These are phyloP conservation scores for Termitomyces sp. DNA, from an alignment of 1,284 basidiomycete genomes.

Conservation along the genomic window DNA sequence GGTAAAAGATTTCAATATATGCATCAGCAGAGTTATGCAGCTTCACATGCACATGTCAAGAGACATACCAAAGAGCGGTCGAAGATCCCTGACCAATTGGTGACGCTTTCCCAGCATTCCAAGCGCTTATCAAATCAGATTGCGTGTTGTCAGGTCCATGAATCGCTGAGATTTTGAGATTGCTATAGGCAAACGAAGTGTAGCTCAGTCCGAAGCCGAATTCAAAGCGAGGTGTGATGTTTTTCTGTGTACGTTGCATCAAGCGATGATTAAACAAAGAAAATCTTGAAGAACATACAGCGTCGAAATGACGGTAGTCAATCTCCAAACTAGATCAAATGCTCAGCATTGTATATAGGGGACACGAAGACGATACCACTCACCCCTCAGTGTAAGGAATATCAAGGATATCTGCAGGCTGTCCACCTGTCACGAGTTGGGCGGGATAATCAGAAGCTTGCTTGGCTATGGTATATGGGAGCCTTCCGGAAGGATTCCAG, in stretches of 20 bases:
- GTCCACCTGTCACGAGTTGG: conserved; percentile 44
- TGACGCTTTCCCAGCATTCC: conserved; percentile 48
- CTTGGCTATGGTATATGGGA: conserved; percentile 83
- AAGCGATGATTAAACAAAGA: not conserved
- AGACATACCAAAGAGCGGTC: conserved; percentile 45
- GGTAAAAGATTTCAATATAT: not conserved
- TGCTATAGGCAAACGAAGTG: conserved; percentile 69
- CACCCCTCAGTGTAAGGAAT: conserved; percentile 66
- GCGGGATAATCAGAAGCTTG: conserved; percentile 60
- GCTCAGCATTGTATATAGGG: not conserved
- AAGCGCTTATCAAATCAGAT: conserved; percentile 38
- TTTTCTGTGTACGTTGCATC: conserved; percentile 25
- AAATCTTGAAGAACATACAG: conserved; percentile 33
- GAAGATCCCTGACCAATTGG: conserved; percentile 47
- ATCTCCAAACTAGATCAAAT: conserved; percentile 46
- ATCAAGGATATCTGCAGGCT: conserved; percentile 36
- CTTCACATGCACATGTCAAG: not conserved
- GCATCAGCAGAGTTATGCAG: not conserved
- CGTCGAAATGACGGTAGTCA: conserved; percentile 75
- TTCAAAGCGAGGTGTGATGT: conserved; percentile 61
- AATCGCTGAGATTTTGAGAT: conserved; percentile 42
- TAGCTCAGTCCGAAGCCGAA: conserved; percentile 88
- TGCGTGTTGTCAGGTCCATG: conserved; percentile 27
- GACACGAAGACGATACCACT: conserved; percentile 7
- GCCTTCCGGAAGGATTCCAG: conserved; percentile 69